These are phyloP conservation scores for Cryphonectria parasitica DNA, from an alignment of 2,329 filamentous ascomycete species.

Conservation along the genomic window DNA sequence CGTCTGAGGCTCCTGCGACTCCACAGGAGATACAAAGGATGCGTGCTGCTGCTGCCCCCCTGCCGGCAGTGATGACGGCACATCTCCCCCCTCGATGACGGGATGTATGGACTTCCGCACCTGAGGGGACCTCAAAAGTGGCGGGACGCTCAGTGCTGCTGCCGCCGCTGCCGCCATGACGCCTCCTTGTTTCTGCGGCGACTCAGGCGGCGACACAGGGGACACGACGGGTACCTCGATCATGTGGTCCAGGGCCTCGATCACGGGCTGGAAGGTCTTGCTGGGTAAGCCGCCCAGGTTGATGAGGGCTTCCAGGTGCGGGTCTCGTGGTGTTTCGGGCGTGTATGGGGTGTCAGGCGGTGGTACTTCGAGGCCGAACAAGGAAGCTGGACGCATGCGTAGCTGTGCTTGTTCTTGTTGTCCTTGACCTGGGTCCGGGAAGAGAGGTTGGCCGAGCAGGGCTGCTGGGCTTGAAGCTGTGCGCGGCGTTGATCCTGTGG, in stretches of 20 bases:
- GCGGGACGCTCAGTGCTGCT: not conserved
- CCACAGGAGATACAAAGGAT: slow-evolving; percentile 10
- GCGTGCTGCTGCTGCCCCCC: not conserved
- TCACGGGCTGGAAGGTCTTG: slow-evolving; percentile 24
- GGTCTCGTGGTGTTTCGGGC: slow-evolving; percentile 21
- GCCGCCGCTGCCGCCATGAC: not conserved
- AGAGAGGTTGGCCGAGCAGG: not conserved
- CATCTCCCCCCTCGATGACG: not conserved
- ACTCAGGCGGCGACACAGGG: not conserved
- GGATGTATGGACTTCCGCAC: not conserved
- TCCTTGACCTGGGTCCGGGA: not conserved
- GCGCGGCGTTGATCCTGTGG: slow-evolving; percentile 11
- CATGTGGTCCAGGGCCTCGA: slow-evolving; percentile 6
- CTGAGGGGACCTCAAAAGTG: not conserved
- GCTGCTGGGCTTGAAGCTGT: not conserved
- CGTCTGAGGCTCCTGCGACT: not conserved
- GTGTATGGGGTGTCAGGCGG: slow-evolving; percentile 14
- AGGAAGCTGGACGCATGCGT: not conserved
- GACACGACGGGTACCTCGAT: slow-evolving; percentile 15
- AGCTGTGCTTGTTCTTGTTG: not conserved
- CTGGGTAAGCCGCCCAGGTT: slow-evolving; percentile 15
- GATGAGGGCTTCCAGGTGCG: slow-evolving; percentile 19
- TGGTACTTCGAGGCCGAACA: slow-evolving; percentile 11
- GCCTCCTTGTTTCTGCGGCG: slow-evolving; percentile 3
- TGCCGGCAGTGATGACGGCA: slow-evolving; percentile 6